Evolutionary conservation across 2,329 filamentous ascomycete genomes (phyloP).

Genomic region (Apiospora malaysiana): DNA sequence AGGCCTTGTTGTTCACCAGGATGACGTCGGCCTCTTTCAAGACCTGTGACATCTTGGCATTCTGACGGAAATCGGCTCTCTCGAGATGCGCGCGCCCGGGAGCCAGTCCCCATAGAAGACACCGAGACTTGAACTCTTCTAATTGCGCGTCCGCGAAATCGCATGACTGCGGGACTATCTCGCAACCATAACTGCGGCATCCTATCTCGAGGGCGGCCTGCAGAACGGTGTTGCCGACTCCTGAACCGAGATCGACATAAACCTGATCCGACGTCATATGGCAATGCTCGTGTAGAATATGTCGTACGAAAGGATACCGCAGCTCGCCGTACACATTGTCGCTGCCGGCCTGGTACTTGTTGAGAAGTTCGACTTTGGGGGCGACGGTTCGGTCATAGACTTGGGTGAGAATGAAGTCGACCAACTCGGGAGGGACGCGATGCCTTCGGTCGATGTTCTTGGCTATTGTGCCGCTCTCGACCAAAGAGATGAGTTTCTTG

Average conservation of each 20-base stretch:
- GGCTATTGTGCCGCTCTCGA: slow-evolving; percentile 73
- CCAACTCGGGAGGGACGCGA: slow-evolving; percentile 72
- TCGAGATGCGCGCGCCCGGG: slow-evolving; percentile 82
- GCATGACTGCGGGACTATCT: slow-evolving; percentile 92
- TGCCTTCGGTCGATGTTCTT: slow-evolving; percentile 73
- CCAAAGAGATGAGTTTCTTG: slow-evolving; percentile 65
- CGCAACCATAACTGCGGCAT: slow-evolving; percentile 94
- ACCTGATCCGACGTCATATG: slow-evolving; percentile 81
- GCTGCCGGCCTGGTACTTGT: slow-evolving; percentile 86
- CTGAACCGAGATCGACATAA: slow-evolving; percentile 94
- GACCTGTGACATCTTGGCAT: slow-evolving; percentile 70
- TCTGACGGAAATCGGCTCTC: slow-evolving; percentile 82
- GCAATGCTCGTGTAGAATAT: slow-evolving; percentile 78
- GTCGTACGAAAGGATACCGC: slow-evolving; percentile 80
- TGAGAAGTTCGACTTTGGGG: slow-evolving; percentile 81
- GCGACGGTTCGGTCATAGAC: slow-evolving; percentile 93
- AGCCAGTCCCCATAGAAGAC: slow-evolving; percentile 85
- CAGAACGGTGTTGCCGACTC: slow-evolving; percentile 93
- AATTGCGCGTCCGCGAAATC: slow-evolving; percentile 81
- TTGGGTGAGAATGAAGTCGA: slow-evolving; percentile 83
- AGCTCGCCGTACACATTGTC: slow-evolving; percentile 97
- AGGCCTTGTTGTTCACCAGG: slow-evolving; percentile 97
- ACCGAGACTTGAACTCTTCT: slow-evolving; percentile 83
- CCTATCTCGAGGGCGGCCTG: slow-evolving; percentile 93
- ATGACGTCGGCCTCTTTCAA: slow-evolving; percentile 91